Conservation (phyloP, 495 filamentous ascomycete genomes). For the Talaromyces ruber region DNA sequence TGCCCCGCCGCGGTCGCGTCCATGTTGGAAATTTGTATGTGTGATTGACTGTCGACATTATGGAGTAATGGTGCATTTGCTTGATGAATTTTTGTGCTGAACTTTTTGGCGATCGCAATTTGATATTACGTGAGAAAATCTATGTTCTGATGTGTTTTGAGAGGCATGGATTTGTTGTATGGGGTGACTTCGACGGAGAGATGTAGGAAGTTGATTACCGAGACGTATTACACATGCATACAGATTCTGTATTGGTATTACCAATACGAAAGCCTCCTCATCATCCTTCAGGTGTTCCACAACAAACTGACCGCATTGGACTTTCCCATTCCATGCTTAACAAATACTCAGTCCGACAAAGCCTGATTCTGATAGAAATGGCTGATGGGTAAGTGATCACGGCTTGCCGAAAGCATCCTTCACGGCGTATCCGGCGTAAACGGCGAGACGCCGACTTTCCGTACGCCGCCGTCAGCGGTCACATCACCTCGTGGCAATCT, state of each 20-base stretch:
- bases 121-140: background rate
- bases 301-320: background rate
- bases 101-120: background rate
- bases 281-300: no score
- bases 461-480: background rate
- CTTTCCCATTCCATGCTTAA: background rate
- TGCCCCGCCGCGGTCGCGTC: background rate
- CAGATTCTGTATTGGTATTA: background rate
- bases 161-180: background rate
- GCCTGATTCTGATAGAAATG: background rate
- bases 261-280: background rate
- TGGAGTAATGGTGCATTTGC: background rate
- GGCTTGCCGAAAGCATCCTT: background rate
- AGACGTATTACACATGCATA: background rate
- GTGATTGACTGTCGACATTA: background rate
- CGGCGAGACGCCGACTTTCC: background rate
- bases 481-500: background rate
- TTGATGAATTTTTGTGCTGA: background rate
- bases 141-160: background rate
- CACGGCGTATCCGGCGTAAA: constrained; percentile 1
- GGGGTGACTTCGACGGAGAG: background rate
- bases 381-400: background rate
- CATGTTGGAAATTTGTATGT: background rate
- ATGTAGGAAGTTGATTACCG: background rate
- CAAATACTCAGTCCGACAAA: background rate